Evolutionary conservation across 2,329 filamentous ascomycete species (phyloP).

Genomic region (Anthostomella pinea): DNA sequence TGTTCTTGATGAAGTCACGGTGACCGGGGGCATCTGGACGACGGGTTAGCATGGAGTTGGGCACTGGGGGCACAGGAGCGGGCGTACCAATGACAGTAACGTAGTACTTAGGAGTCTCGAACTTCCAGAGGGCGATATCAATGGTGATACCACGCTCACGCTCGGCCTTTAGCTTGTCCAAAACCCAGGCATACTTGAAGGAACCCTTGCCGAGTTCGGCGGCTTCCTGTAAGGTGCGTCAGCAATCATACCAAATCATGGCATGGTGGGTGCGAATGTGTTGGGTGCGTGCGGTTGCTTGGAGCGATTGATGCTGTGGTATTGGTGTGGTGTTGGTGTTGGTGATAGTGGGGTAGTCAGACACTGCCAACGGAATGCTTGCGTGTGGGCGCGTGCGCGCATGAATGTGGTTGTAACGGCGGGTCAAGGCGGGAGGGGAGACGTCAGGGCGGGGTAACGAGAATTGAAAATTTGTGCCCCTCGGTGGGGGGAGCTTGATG

Average conservation of each 20-base stretch:
- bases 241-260: slow-evolving; percentile 3
- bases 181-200: slow-evolving; percentile 99
- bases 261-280: neutral
- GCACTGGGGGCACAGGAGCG: no score
- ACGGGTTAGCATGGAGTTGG: slow-evolving; percentile 7
- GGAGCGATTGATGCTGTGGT: no score
- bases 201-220: slow-evolving; percentile 99
- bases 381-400: no score
- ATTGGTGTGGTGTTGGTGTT: no score
- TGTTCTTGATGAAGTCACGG: slow-evolving; percentile 99
- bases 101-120: slow-evolving; percentile 97
- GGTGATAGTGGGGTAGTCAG: no score
- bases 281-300: no score
- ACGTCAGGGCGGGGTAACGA: slow-evolving; percentile 29
- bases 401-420: no score
- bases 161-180: slow-evolving; percentile 99
- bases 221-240: slow-evolving; percentile 68
- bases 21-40: slow-evolving; percentile 87
- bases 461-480: slow-evolving; percentile 29
- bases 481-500: slow-evolving; percentile 22
- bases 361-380: no score
- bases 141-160: slow-evolving; percentile 99
- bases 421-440: neutral
- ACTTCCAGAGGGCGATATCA: slow-evolving; percentile 99
- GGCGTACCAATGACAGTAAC: slow-evolving; percentile 91